Evolutionary conservation across 306 rosid species (phyloP).

Genomic region (Castanea mollissima): DNA sequence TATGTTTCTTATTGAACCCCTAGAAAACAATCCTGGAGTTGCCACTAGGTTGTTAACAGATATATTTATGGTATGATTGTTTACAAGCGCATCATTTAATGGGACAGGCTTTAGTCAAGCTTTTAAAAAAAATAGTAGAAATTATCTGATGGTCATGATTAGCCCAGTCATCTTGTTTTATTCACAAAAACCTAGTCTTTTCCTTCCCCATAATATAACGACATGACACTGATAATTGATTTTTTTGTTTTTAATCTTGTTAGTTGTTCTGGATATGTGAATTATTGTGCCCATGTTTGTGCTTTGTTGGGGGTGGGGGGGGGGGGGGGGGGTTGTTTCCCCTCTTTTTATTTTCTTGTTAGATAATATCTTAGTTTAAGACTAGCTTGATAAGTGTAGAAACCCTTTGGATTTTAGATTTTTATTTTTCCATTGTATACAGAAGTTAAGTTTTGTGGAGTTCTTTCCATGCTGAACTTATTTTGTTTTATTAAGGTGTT

Average conservation of each 20-base stretch:
- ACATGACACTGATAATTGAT: neutral
- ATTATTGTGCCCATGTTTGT: neutral
- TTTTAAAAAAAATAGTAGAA: neutral
- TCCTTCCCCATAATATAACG: neutral
- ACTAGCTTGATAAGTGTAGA: neutral
- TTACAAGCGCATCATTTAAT: neutral
- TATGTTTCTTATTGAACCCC: too few species aligned
- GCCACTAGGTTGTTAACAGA: neutral
- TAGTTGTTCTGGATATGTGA: neutral
- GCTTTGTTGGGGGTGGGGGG: neutral
- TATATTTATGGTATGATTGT: neutral
- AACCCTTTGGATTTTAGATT: neutral
- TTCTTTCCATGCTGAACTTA: neutral
- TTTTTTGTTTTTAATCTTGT: neutral
- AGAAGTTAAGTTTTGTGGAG: neutral
- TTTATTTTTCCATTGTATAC: neutral
- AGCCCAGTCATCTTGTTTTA: neutral
- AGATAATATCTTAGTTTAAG: neutral
- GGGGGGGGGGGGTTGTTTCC: too few species aligned
- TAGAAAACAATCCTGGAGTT: too few species aligned
- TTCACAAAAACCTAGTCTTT: neutral
- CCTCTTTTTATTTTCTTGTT: neutral
- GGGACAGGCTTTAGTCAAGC: neutral
- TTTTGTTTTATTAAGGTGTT: conserved; percentile 1
- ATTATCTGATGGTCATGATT: neutral